Evolutionary conservation across 305 asterid species (phyloP).

Genomic region (Rubia balearica): DNA sequence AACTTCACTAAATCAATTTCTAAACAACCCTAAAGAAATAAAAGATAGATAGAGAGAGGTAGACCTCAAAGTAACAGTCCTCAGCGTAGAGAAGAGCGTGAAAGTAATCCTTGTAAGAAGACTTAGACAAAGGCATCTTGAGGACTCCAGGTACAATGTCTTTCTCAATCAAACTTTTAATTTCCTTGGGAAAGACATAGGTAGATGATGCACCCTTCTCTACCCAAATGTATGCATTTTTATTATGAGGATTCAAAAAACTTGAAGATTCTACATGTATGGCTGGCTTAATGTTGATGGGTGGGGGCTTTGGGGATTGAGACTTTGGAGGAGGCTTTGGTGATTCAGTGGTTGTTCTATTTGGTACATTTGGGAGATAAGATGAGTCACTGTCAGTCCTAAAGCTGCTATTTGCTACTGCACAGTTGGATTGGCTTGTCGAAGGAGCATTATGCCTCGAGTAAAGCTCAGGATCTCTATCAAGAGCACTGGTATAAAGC

Average conservation of each 20-base stretch:
- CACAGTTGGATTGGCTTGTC: background rate
- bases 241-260: background rate
- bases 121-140: slow-evolving; percentile 20
- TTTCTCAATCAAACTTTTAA: slow-evolving; percentile 17
- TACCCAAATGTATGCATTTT: slow-evolving; percentile 13
- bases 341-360: too few relatives aligned
- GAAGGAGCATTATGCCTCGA: background rate
- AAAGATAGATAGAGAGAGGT: background rate
- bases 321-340: slow-evolving; percentile 5
- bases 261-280: slow-evolving; percentile 7
- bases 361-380: too few relatives aligned
- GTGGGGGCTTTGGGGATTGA: slow-evolving; percentile 11
- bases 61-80: slow-evolving; percentile 23
- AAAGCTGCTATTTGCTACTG: too few relatives aligned
- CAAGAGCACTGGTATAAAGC: background rate
- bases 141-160: slow-evolving; percentile 23
- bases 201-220: slow-evolving; percentile 20
- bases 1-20: too few relatives aligned
- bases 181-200: slow-evolving; percentile 14
- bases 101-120: slow-evolving; percentile 27
- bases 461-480: background rate
- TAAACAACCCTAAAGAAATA: too few relatives aligned
- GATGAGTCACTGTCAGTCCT: too few relatives aligned
- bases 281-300: slow-evolving; percentile 14
- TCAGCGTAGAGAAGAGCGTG: too few relatives aligned